A percentile compares a stretch with the other conserved stretches of the same genome.
Conservation (phyloP, 345 rosid genomes). For the Boechera stricta region DNA sequence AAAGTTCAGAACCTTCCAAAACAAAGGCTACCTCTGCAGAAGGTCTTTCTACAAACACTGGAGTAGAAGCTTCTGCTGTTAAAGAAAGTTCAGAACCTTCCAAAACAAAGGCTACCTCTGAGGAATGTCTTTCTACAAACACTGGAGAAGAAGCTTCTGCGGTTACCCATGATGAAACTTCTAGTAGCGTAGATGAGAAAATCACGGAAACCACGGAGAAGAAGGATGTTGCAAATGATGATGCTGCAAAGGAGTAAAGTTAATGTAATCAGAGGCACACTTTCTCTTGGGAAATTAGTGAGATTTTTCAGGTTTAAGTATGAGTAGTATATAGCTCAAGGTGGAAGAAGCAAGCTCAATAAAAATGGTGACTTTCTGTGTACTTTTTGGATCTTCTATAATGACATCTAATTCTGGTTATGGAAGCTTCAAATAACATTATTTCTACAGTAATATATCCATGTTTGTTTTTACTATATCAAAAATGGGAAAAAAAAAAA, state of each 20-base stretch:
- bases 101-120: conserved; percentile 47
- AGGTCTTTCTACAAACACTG: conserved; percentile 45
- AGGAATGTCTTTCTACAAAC: conserved; percentile 52
- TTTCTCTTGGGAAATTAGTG: neutral
- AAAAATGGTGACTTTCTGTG: conserved; percentile 18
- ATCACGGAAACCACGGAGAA: conserved; percentile 19
- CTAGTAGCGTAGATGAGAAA: conserved; percentile 34
- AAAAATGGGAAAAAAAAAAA: neutral
- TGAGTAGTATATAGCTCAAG: conserved; percentile 40
- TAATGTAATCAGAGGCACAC: neutral
- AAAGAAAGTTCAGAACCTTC: neutral
- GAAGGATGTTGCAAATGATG: conserved; percentile 33
- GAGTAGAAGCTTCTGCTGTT: conserved; percentile 9
- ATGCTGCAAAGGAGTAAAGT: conserved; percentile 31
- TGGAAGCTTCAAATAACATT: neutral
- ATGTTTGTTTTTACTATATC: neutral
- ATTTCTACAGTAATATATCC: neutral
- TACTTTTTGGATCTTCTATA: conserved; percentile 19
- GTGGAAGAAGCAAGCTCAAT: conserved; percentile 31
- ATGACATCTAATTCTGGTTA: conserved; percentile 24
- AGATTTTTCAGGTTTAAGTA: conserved; percentile 8
- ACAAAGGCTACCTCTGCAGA: conserved; percentile 49
- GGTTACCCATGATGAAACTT: conserved; percentile 29
- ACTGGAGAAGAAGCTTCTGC: conserved; percentile 29
- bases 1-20: conserved; percentile 52